A percentile compares a stretch with the other conserved stretches of the same genome.
phyloP scores from a whole-genome alignment of 2,329 filamentous ascomycete species.

The Fusarium avenaceum region DNA sequence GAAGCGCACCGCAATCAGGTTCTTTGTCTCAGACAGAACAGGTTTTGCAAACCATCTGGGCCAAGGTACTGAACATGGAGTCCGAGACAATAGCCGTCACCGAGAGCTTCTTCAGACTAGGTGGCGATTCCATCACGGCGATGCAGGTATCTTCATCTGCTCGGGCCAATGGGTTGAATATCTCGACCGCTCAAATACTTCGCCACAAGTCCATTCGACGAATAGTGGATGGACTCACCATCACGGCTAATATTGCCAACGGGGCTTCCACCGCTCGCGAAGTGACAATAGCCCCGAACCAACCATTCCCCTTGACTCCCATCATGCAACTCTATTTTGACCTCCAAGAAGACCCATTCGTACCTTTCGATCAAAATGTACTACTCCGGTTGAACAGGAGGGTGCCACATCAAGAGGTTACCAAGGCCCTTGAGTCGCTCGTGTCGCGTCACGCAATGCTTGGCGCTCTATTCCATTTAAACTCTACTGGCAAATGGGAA shows the following conservation, averaged over 20 bases:
- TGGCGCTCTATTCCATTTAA: neutral
- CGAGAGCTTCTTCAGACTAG: neutral
- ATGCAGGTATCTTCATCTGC: neutral
- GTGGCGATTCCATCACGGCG: neutral
- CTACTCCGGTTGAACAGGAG: neutral
- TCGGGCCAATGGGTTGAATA: neutral
- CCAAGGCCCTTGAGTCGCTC: neutral
- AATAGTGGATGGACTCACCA: neutral
- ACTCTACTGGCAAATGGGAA: neutral
- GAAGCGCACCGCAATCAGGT: neutral
- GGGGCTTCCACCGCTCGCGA: neutral
- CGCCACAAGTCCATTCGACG: neutral
- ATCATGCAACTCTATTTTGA: neutral
- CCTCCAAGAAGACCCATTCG: neutral
- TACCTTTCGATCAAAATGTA: neutral
- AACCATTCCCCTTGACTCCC: neutral
- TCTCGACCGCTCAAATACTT: neutral
- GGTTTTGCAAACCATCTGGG: neutral
- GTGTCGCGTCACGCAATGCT: neutral
- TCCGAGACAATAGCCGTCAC: neutral
- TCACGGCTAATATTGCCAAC: neutral
- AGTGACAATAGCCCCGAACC: neutral
- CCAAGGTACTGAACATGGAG: neutral
- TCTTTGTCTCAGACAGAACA: neutral
- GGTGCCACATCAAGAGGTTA: neutral